These are phyloP conservation scores for Pseudoperonospora humuli DNA, from an alignment of 352 stramenopile genomes.

Conservation along the genomic window DNA sequence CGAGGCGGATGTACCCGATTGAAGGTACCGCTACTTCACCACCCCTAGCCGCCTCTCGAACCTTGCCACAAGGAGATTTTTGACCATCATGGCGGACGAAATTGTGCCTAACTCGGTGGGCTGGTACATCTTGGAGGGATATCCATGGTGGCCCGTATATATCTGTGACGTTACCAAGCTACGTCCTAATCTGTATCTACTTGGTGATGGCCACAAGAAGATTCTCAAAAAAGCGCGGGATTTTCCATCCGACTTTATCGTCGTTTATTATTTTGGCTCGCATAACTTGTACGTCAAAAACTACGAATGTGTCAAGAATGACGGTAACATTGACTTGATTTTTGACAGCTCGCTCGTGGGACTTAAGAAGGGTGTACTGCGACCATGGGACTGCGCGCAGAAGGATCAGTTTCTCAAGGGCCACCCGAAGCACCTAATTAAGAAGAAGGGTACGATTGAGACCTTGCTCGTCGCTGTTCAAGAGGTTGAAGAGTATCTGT, in stretches of 20 bases:
- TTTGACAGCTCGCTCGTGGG: constrained; percentile 36
- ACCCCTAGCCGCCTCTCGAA: neutral
- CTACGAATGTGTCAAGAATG: neutral
- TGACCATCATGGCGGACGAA: constrained; percentile 5
- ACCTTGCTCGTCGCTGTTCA: constrained; percentile 44
- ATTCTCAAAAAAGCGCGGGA: constrained; percentile 71
- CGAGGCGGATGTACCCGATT: neutral
- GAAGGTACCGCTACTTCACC: neutral
- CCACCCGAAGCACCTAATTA: constrained; percentile 55
- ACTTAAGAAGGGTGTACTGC: constrained; percentile 60
- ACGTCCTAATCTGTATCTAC: constrained; percentile 46
- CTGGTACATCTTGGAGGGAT: constrained; percentile 83
- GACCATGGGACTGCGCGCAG: constrained; percentile 64
- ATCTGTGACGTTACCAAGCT: constrained; percentile 76
- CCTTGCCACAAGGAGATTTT: neutral
- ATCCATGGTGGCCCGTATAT: constrained; percentile 83
- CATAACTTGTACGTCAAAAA: constrained; percentile 63
- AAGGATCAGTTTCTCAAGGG: constrained; percentile 65
- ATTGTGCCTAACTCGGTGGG: constrained; percentile 62
- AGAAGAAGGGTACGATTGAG: constrained; percentile 49
- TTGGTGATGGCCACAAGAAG: constrained; percentile 57
- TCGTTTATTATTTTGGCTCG: constrained; percentile 84
- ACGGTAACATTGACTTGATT: no score
- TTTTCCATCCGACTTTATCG: constrained; percentile 57
- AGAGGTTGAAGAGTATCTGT: constrained; percentile 73